Conservation (phyloP, 768 basidiomycete genomes). For the Fomitopsis serialis region DNA sequence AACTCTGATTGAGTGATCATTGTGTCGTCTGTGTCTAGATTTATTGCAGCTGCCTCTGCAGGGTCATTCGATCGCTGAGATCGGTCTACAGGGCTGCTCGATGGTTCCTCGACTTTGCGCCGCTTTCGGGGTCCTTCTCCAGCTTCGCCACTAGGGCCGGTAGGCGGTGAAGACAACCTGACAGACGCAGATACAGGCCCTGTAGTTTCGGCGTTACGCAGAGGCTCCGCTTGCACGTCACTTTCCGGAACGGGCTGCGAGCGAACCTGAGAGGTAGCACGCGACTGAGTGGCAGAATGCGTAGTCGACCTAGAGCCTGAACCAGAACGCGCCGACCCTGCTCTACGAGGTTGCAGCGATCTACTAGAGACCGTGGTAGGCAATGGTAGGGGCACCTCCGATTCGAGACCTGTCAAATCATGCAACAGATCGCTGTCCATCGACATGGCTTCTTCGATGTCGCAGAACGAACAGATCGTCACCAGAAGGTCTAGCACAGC, state of each 20-base stretch:
- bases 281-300: conserved; percentile 2
- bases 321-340: not conserved
- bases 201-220: not conserved
- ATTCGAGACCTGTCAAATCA: not conserved
- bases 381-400: conserved; percentile 1
- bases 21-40: too few relatives aligned
- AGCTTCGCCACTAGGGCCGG: too few relatives aligned
- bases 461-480: too few relatives aligned
- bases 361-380: conserved; percentile 6
- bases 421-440: not conserved
- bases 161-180: too few relatives aligned
- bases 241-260: not conserved
- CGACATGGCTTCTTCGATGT: not conserved
- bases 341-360: conserved; percentile 6
- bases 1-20: too few relatives aligned
- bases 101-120: not conserved
- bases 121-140: not conserved
- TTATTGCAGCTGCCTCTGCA: too few relatives aligned
- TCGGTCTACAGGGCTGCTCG: not conserved
- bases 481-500: too few relatives aligned
- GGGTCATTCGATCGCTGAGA: too few relatives aligned
- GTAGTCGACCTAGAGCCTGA: conserved; percentile 2
- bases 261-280: not conserved
- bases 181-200: too few relatives aligned
- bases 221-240: not conserved